A percentile compares a stretch with the other conserved stretches of the same genome.
These are phyloP conservation scores for Exophiala alcalophila DNA, from an alignment of 2,329 filamentous ascomycete species.

Conservation along the genomic window DNA sequence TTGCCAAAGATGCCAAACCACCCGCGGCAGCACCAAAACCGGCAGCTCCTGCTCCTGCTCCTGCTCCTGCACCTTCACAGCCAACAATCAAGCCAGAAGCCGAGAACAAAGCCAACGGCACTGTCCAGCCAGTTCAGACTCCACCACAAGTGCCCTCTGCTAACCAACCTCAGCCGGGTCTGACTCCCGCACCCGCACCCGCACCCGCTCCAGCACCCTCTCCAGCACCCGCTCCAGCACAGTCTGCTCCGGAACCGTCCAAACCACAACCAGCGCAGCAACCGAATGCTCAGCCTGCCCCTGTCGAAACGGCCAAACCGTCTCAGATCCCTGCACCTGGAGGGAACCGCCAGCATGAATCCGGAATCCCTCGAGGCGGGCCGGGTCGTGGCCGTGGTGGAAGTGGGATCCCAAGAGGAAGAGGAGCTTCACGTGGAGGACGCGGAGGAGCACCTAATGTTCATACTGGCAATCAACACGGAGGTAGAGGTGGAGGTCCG, in stretches of 20 bases:
- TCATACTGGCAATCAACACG: conserved; percentile 38
- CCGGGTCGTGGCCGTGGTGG: conserved; percentile 35
- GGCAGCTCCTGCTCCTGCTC: conserved; percentile 16
- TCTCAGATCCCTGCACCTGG: conserved; percentile 23
- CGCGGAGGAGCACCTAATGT: conserved; percentile 38
- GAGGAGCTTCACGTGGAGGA: conserved; percentile 37
- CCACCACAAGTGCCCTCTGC: too few relatives aligned
- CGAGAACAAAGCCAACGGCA: conserved; percentile 21
- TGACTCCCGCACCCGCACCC: conserved; percentile 22
- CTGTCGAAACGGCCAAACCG: conserved; percentile 18
- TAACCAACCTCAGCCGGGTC: too few relatives aligned
- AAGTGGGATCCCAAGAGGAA: conserved; percentile 43
- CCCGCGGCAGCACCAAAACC: conserved; percentile 35
- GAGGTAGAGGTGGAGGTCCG: conserved; percentile 29
- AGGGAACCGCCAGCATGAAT: conserved; percentile 23
- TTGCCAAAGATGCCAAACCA: conserved; percentile 67
- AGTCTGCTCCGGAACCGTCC: conserved; percentile 15
- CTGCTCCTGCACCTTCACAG: conserved; percentile 16
- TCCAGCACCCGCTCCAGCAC: conserved; percentile 12
- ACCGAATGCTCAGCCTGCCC: not conserved
- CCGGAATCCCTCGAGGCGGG: conserved; percentile 26
- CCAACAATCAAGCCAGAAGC: conserved; percentile 12
- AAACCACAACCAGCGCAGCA: conserved; percentile 1
- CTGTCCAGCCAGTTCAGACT: conserved; percentile 12
- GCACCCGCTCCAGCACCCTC: conserved; percentile 20